Conservation (phyloP, 306 rosid genomes). For the Fragaria ananassa region DNA sequence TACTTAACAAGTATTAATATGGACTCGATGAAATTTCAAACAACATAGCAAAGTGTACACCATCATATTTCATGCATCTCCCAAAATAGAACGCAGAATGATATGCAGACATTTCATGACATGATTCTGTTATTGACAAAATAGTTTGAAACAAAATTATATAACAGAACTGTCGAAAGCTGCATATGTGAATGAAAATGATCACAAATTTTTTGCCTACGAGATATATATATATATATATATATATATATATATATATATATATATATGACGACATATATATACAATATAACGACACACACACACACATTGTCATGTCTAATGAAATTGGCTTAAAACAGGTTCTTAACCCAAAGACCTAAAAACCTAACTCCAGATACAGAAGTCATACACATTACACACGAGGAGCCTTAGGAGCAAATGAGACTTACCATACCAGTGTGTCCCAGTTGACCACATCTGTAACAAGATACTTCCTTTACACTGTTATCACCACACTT, state of each 20-base stretch:
- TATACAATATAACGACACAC: too few relatives aligned
- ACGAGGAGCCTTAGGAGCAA: neutral
- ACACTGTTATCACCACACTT: slow-evolving; percentile 27
- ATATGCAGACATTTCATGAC: neutral
- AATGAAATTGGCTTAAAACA: neutral
- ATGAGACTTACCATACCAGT: slow-evolving; percentile 75
- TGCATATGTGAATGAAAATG: neutral
- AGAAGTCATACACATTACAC: neutral
- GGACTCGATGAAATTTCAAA: neutral
- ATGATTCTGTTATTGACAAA: neutral
- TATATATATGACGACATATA: neutral
- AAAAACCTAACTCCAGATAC: neutral
- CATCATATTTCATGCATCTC: neutral
- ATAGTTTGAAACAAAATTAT: neutral
- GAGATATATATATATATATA: too few relatives aligned
- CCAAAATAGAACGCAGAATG: neutral
- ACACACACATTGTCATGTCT: neutral
- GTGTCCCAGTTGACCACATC: slow-evolving; percentile 82
- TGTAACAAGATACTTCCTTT: slow-evolving; percentile 72
- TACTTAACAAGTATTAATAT: neutral
- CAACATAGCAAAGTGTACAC: neutral
- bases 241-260: too few relatives aligned
- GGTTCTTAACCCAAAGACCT: neutral
- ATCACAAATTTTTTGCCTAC: neutral
- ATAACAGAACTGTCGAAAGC: neutral